Evolutionary conservation across 495 filamentous ascomycete genomes (phyloP).

Genomic region (Neurospora sp.): DNA sequence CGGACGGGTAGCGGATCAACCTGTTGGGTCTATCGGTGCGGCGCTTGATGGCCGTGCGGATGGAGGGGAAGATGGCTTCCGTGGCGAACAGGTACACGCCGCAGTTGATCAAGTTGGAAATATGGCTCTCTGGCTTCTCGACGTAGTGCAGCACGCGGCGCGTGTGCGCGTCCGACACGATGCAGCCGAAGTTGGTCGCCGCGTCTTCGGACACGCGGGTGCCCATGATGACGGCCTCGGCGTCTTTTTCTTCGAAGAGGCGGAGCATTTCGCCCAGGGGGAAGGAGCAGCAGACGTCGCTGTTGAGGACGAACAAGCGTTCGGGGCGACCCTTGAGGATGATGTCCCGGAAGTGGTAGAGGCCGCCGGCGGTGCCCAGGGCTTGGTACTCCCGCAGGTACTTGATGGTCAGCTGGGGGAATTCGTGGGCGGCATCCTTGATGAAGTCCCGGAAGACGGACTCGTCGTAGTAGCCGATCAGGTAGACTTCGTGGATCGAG

Average conservation of each 20-base stretch:
- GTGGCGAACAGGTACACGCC: constrained; percentile 96
- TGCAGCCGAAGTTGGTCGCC: constrained; percentile 94
- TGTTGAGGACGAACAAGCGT: constrained; percentile 93
- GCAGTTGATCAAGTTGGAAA: constrained; percentile 98
- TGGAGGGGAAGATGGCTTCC: constrained; percentile 92
- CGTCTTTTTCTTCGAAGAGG: constrained; percentile 89
- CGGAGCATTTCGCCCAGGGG: constrained; percentile 89
- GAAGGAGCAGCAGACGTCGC: constrained; percentile 99
- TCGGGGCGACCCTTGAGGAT: constrained; percentile 95
- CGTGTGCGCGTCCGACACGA: constrained; percentile 90
- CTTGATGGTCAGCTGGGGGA: constrained; percentile 81
- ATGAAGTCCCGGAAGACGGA: constrained; percentile 95
- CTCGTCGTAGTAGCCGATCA: constrained; percentile 99
- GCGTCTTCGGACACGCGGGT: constrained; percentile 88
- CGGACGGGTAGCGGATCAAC: constrained; percentile 85
- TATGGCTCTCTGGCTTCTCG: constrained; percentile 97
- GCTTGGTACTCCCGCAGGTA: constrained; percentile 98
- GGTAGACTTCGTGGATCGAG: constrained; percentile 87
- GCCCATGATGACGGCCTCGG: constrained; percentile 94
- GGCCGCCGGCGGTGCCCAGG: constrained; percentile 85
- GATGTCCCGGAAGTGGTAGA: constrained; percentile 99
- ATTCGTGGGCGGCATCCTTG: constrained; percentile 73
- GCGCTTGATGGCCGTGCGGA: constrained; percentile 91
- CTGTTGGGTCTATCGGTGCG: constrained; percentile 80
- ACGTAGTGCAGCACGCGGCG: constrained; percentile 98